A percentile compares a stretch with the other conserved stretches of the same genome.
Evolutionary conservation across 495 filamentous ascomycete species (phyloP).

Genomic region (Corynascus novoguineensis): DNA sequence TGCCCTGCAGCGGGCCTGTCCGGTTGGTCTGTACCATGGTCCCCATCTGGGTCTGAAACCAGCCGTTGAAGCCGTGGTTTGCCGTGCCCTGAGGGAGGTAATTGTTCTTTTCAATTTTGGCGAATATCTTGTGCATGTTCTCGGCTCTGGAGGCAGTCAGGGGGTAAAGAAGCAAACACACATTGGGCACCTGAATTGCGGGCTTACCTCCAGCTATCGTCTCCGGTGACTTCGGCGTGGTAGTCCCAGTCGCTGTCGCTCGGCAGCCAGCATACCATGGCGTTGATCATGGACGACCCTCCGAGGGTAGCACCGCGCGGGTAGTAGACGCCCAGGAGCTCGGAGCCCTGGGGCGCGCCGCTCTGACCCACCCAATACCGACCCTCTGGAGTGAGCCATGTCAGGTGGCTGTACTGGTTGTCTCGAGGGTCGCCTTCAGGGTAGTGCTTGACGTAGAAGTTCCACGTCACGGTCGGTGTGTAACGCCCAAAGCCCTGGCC

Average conservation of each 20-base stretch:
- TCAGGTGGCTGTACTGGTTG: conserved; percentile 7
- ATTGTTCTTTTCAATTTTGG: conserved; percentile 6
- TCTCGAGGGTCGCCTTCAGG: conserved; percentile 3
- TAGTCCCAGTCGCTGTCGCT: conserved; percentile 6
- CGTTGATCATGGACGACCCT: conserved; percentile 3
- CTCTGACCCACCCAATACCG: conserved; percentile 6
- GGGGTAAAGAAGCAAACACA: too few relatives aligned
- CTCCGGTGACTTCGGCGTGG: conserved; percentile 4
- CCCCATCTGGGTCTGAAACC: conserved; percentile 35
- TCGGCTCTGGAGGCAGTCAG: background rate
- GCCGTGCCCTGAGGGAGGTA: background rate
- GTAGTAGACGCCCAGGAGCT: conserved; percentile 5
- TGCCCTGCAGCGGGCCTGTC: conserved; percentile 22
- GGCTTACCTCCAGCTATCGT: conserved; percentile 1
- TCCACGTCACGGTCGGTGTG: conserved; percentile 1
- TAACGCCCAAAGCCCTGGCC: conserved; percentile 2
- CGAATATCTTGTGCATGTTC: conserved; percentile 9
- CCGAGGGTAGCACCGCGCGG: conserved; percentile 3
- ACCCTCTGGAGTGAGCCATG: background rate
- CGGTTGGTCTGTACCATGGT: conserved; percentile 23
- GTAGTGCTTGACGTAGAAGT: conserved; percentile 10
- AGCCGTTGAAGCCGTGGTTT: conserved; percentile 4
- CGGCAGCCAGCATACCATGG: conserved; percentile 7
- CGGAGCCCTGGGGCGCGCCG: conserved; percentile 1
- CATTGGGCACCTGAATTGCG: too few relatives aligned